Evolutionary conservation across 78 protist genomes (phyloP).

Genomic region (Polysphondylium violaceum): DNA sequence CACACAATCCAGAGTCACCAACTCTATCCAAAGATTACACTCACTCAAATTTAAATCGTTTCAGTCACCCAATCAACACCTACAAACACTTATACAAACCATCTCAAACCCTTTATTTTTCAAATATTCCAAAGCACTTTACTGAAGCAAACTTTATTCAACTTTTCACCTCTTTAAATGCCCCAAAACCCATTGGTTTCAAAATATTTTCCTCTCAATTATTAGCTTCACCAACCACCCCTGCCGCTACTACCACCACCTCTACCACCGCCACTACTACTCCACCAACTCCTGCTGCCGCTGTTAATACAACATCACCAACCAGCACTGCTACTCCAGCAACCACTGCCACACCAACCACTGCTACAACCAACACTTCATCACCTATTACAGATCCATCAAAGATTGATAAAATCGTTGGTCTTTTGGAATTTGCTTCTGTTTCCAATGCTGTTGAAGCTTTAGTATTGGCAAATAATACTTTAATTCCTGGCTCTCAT

Average conservation of each 20-base stretch:
- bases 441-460: constrained; percentile 64
- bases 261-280: not conserved
- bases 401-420: constrained; percentile 55
- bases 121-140: constrained; percentile 67
- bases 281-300: not conserved
- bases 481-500: constrained; percentile 18
- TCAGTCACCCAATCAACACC: constrained; percentile 59
- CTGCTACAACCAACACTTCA: not conserved
- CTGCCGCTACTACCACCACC: not conserved
- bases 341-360: not conserved
- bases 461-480: constrained; percentile 54
- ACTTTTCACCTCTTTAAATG: constrained; percentile 38
- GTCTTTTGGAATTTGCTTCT: constrained; percentile 51
- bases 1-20: constrained; percentile 44
- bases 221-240: not conserved
- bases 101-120: constrained; percentile 77
- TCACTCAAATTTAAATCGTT: constrained; percentile 51
- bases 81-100: constrained; percentile 75
- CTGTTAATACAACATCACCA: not conserved
- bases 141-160: constrained; percentile 43
- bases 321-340: not conserved
- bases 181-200: constrained; percentile 58
- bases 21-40: constrained; percentile 55
- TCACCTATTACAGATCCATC: not conserved
- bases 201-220: constrained; percentile 38